Conservation (phyloP, 1,284 basidiomycete species). For the Cutaneotrichosporon arboriforme region DNA sequence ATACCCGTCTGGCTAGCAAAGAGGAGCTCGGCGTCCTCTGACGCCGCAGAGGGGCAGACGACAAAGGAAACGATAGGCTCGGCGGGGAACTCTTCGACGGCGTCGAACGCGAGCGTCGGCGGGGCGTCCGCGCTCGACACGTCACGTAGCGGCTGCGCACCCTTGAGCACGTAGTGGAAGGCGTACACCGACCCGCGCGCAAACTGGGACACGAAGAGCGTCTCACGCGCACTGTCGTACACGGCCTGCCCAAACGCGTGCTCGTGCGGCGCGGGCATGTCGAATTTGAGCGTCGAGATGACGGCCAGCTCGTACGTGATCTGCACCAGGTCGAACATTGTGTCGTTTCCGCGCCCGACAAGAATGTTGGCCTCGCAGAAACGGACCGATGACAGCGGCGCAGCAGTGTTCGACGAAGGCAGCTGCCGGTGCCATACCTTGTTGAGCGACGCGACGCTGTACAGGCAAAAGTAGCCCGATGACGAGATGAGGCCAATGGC, state of each 20-base stretch:
- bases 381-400: slow-evolving; percentile 25
- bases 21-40: slow-evolving; percentile 23
- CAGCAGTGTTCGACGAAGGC: slow-evolving; percentile 17
- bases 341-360: slow-evolving; percentile 35
- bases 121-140: slow-evolving; percentile 7
- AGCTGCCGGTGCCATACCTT: slow-evolving; percentile 40
- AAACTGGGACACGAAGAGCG: slow-evolving; percentile 33
- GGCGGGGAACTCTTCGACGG: slow-evolving; percentile 29
- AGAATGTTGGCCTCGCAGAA: slow-evolving; percentile 42
- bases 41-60: slow-evolving; percentile 8
- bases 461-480: slow-evolving; percentile 29
- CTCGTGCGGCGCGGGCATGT: slow-evolving; percentile 12
- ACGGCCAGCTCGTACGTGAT: slow-evolving; percentile 36
- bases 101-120: slow-evolving; percentile 23
- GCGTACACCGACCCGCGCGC: slow-evolving; percentile 30
- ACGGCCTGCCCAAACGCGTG: slow-evolving; percentile 28
- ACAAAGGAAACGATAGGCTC: slow-evolving; percentile 28
- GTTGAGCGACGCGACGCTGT: slow-evolving; percentile 27
- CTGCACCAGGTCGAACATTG: slow-evolving; percentile 38
- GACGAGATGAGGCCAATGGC: slow-evolving; percentile 37
- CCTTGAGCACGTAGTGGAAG: slow-evolving; percentile 38
- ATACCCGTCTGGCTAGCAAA: slow-evolving; percentile 31
- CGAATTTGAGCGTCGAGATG: slow-evolving; percentile 34
- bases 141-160: slow-evolving; percentile 27
- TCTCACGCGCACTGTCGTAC: slow-evolving; percentile 29